Percentiles rank a stretch among this genome's conserved stretches.
These are phyloP conservation scores for Biscogniauxia sp. DNA, from an alignment of 2,329 filamentous ascomycete genomes.

Conservation along the genomic window DNA sequence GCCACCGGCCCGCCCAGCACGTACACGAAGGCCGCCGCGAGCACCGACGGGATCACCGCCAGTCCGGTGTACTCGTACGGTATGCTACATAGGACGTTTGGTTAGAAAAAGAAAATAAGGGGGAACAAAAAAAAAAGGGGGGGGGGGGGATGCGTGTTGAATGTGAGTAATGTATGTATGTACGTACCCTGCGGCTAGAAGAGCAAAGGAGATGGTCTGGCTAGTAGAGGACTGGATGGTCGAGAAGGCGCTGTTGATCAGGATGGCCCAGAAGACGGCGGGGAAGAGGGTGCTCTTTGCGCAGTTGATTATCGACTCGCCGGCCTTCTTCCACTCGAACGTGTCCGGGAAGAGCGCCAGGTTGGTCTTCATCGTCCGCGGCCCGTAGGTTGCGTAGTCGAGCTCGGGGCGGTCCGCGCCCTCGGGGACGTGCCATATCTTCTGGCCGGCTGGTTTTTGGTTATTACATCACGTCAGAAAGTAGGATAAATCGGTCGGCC, in stretches of 20 bases:
- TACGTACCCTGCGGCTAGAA: constrained; percentile 30
- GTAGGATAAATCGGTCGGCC: neutral
- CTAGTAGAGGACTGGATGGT: constrained; percentile 27
- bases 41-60: constrained; percentile 13
- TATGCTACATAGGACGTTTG: neutral
- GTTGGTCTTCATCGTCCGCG: constrained; percentile 31
- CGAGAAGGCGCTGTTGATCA: constrained; percentile 30
- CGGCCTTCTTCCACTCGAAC: constrained; percentile 28
- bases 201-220: constrained; percentile 25
- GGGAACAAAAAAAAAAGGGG: neutral
- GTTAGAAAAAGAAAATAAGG: constrained; percentile 5
- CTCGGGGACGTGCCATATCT: constrained; percentile 22
- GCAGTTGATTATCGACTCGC: constrained; percentile 26
- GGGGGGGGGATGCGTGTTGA: too few relatives aligned
- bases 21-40: constrained; percentile 15
- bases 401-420: constrained; percentile 29
- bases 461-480: neutral
- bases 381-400: constrained; percentile 26
- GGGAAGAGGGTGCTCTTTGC: constrained; percentile 35
- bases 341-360: constrained; percentile 32
- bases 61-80: constrained; percentile 17
- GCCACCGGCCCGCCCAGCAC: constrained; percentile 35
- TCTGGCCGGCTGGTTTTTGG: constrained; percentile 13
- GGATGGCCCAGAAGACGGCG: constrained; percentile 33
- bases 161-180: neutral